Evolutionary conservation across 2,329 filamentous ascomycete genomes (phyloP).

Genomic region (Xylaria sp.): DNA sequence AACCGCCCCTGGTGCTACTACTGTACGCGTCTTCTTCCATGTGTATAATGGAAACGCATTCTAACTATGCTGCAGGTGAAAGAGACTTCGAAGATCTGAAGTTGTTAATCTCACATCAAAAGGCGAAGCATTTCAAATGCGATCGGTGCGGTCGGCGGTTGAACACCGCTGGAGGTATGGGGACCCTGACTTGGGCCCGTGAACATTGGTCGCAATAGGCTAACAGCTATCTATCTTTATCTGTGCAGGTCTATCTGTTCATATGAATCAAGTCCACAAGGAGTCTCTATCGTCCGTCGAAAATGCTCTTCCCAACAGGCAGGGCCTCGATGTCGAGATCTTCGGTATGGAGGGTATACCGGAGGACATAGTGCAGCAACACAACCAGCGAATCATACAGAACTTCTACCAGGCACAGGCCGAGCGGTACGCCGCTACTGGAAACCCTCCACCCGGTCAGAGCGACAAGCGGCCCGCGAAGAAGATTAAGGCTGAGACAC

Average conservation of each 20-base stretch:
- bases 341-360: slow-evolving; percentile 99
- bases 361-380: slow-evolving; percentile 81
- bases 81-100: slow-evolving; percentile 98
- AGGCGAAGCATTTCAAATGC: slow-evolving; percentile 99
- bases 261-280: slow-evolving; percentile 99
- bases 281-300: slow-evolving; percentile 88
- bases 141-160: slow-evolving; percentile 87
- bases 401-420: slow-evolving; percentile 88
- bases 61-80: slow-evolving; percentile 67
- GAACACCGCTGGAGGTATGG: slow-evolving; percentile 91
- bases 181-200: slow-evolving; percentile 7
- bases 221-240: slow-evolving; percentile 12
- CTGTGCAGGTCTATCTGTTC: slow-evolving; percentile 82
- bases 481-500: slow-evolving; percentile 77
- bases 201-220: slow-evolving; percentile 11
- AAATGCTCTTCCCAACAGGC: slow-evolving; percentile 88
- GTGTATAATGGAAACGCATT: slow-evolving; percentile 35
- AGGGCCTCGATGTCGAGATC: slow-evolving; percentile 90
- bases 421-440: slow-evolving; percentile 82
- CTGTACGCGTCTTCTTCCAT: slow-evolving; percentile 64
- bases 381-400: slow-evolving; percentile 86
- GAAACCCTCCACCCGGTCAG: slow-evolving; percentile 80
- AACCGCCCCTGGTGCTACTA: slow-evolving; percentile 97
- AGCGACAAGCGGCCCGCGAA: slow-evolving; percentile 73
- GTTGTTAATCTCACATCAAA: slow-evolving; percentile 96